Evolutionary conservation across 169 alveolate species (phyloP), one percentile per base, ranked within the genome.

Genomic region (Babesia caballi): DNA sequence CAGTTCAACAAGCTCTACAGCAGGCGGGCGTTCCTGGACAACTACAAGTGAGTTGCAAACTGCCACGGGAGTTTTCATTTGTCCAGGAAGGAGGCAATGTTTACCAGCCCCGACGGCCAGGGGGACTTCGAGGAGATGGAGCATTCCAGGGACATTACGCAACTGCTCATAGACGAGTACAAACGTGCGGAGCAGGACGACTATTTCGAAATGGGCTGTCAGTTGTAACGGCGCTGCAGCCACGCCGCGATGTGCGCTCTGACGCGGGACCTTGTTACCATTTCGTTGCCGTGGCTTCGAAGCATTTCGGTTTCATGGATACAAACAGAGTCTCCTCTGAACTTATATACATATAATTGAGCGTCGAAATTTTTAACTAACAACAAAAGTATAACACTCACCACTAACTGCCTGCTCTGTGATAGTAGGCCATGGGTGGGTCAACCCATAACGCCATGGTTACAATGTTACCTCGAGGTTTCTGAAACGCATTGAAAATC

Each of bases 21-120:
- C 65, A 92, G 99, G 84, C 94, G 97, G 66, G 99, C 99, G 21
- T 97, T 95, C 89, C 85, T 98, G 66, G 98, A 97, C 67, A 93
- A 96, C 67, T 98, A 96, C 84, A 93, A 76, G 66, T 56, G 35
- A 7, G 66, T 36, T 4, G 7, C 9, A 66, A 42, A 8, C 19
- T 0, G 19, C 32, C 15, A 4, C 1, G 19, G n/a, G 15, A 23
- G 21, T 90, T 4, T n/a, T 56, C 21, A 12, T 3, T 6, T 36
- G n/a, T 17, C 0, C 30, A 56, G 66, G 84, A 89, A 88, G 61
- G 94, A 85, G 44, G 86, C 91, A n/a, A 85, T 90, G 90, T 92
- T 92, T 47, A 66, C 87, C 30, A 88, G 93, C 54, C 66, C 93
- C 0, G 96, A 92, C 35, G 95, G 95, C 8, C 92, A 91, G 57